Base-by-base conservation (phyloP, 192 early-diverging fungal species). In the Podila verticillata region DNA sequence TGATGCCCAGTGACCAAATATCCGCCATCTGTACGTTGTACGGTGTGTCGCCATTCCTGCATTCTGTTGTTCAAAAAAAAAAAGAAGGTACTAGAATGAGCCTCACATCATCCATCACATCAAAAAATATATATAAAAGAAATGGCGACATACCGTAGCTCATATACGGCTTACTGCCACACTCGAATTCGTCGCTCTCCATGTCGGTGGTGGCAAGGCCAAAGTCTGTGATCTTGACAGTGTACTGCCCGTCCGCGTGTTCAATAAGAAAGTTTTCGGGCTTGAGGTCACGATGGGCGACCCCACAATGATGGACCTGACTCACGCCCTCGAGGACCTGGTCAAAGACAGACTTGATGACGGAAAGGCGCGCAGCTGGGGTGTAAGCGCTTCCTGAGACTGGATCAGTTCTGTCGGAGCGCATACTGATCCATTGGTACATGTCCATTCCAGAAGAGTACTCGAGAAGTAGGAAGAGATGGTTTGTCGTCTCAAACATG, bases 281-380 rank as follows among this genome's bases (percentile, higher is more conserved):
- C 83, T 98, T 97, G 62, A 98, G 75, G 75, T 98, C 96, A 56
- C 96, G 91, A 82, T 97, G 96, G 78, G 93, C 93, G 35, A 95
- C 85, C 57, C 92, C 93, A 48, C 83, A 84, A 4, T 82, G 75
- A 78, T 98, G 96, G 68, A 91, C 92, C 82, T 92, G 87, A 31
- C 84, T 82, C 26, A 97, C 90, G 13, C 95, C 94, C 64, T 92
- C 89, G 28, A 84, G 79, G 47, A 95, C 87, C 64, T 92, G 93
- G 58, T 87, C 79, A 83, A 95, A 94, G 19, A 89, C 61, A 56
- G 90, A 85, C 75, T 92, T 87, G 57, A 95, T 92, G 61, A 91
- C 86, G 48, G 9, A 17, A 22, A 83, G 71, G 62, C 79, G 93
- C 88, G 83, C 84, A 82, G 81, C 88, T 88, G 77, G 86, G 74